Conservation (phyloP, 352 stramenopile genomes). For the Phytophthora macrochlamydospora region DNA sequence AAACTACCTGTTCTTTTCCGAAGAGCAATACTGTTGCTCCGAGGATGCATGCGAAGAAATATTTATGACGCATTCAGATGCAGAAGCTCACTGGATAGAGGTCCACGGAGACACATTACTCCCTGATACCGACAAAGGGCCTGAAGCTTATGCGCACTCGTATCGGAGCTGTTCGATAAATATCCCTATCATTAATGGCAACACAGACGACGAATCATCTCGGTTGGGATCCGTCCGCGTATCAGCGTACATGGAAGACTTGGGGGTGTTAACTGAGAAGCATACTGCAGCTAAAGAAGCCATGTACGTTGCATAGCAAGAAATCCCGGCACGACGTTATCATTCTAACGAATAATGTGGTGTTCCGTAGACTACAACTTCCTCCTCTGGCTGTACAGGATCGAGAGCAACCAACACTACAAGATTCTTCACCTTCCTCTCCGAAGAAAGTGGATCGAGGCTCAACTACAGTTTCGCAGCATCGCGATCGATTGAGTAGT, state of each 20-base stretch:
- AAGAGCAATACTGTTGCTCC: constrained; percentile 53
- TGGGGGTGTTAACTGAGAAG: constrained; percentile 20
- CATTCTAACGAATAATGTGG: too few relatives aligned
- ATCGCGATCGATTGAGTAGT: constrained; percentile 9
- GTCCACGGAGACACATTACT: constrained; percentile 26
- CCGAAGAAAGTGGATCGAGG: not conserved
- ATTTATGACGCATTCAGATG: constrained; percentile 38
- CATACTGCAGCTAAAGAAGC: not conserved
- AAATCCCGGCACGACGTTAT: not conserved
- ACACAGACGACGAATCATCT: constrained; percentile 1
- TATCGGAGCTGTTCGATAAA: constrained; percentile 64
- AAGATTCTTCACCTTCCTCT: not conserved
- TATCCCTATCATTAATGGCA: constrained; percentile 46
- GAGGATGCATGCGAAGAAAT: constrained; percentile 33
- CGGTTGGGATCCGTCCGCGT: constrained; percentile 36
- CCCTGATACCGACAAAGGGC: constrained; percentile 11
- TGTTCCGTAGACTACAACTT: constrained; percentile 3
- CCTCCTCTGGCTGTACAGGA: constrained; percentile 8
- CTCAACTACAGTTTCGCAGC: too few relatives aligned
- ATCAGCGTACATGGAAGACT: constrained; percentile 45
- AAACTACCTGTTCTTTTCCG: constrained; percentile 77
- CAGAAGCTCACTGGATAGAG: constrained; percentile 45
- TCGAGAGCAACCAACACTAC: not conserved
- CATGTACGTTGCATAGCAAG: constrained; percentile 2
- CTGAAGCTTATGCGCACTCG: constrained; percentile 28